phyloP scores from a whole-genome alignment of 139 green algal species.

The Picochlorum costavermella region DNA sequence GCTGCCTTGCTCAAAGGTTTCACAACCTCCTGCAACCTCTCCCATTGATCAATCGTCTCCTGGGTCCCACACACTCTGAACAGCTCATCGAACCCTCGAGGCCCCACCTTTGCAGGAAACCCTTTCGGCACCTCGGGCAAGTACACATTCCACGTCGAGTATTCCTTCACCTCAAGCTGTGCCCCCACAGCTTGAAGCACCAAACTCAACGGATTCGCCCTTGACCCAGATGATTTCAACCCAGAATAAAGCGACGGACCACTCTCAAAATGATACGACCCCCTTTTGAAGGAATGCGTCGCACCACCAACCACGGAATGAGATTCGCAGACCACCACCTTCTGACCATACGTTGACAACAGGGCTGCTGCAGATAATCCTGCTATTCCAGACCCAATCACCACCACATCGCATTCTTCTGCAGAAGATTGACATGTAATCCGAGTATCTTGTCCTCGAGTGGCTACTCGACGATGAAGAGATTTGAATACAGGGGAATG shows the following conservation, averaged over 20 bases:
- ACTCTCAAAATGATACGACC: slow-evolving; percentile 84
- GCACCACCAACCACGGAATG: slow-evolving; percentile 77
- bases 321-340: slow-evolving; percentile 51
- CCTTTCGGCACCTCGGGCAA: slow-evolving; percentile 67
- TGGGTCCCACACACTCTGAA: slow-evolving; percentile 36
- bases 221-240: slow-evolving; percentile 26
- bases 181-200: slow-evolving; percentile 74
- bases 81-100: slow-evolving; percentile 49
- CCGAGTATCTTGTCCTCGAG: too few relatives aligned
- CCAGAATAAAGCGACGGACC: slow-evolving; percentile 75
- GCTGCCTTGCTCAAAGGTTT: slow-evolving; percentile 67
- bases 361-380: slow-evolving; percentile 72
- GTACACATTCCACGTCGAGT: slow-evolving; percentile 92
- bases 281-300: slow-evolving; percentile 63
- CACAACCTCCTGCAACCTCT: slow-evolving; percentile 65
- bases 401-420: slow-evolving; percentile 55
- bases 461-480: too few relatives aligned
- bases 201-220: slow-evolving; percentile 73
- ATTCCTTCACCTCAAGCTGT: slow-evolving; percentile 68
- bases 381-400: slow-evolving; percentile 45
- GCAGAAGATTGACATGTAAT: too few relatives aligned
- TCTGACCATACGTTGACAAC: slow-evolving; percentile 73
- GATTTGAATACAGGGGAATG: too few relatives aligned
- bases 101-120: slow-evolving; percentile 8
- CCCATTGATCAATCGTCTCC: slow-evolving; percentile 44